Conservation (phyloP, 139 green algal genomes). For the Tetratostichococcus sp. region DNA sequence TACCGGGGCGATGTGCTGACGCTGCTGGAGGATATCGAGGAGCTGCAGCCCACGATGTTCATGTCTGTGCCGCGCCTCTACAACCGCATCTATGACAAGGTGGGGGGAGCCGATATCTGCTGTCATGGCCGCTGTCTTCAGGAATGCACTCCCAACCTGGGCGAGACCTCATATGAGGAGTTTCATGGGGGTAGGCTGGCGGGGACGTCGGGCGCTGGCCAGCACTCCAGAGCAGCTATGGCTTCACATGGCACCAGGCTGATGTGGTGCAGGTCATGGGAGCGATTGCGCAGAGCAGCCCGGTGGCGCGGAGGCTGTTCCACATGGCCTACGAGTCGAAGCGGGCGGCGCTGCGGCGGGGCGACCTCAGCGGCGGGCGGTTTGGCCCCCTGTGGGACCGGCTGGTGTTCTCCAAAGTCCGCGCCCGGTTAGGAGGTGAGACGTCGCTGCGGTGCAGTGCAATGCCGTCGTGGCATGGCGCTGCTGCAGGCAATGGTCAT, state of each 20-base stretch:
- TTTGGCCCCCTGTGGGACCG: slow-evolving; percentile 80
- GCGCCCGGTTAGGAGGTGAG: slow-evolving; percentile 65
- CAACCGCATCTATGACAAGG: slow-evolving; percentile 94
- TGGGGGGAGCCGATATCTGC: neutral
- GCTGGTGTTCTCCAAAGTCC: slow-evolving; percentile 95
- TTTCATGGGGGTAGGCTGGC: too few species aligned
- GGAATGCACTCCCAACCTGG: too few species aligned
- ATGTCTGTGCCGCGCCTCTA: slow-evolving; percentile 87
- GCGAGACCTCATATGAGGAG: too few species aligned
- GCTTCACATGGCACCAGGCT: too few species aligned
- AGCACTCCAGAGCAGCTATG: too few species aligned
- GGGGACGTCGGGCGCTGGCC: too few species aligned
- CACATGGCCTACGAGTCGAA: slow-evolving; percentile 73
- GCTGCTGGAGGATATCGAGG: slow-evolving; percentile 78
- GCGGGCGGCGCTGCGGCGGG: slow-evolving; percentile 48
- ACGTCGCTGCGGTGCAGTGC: slow-evolving; percentile 44
- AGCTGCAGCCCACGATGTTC: slow-evolving; percentile 77
- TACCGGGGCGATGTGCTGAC: slow-evolving; percentile 82
- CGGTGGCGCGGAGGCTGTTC: slow-evolving; percentile 68
- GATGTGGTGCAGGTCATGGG: neutral
- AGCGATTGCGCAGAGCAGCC: slow-evolving; percentile 23
- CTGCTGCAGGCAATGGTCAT: too few species aligned
- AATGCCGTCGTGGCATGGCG: too few species aligned
- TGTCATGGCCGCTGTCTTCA: too few species aligned
- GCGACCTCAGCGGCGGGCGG: slow-evolving; percentile 58